Conservation (phyloP, 176 grass and related monocot genomes). For the Cenchrus purpureus region DNA sequence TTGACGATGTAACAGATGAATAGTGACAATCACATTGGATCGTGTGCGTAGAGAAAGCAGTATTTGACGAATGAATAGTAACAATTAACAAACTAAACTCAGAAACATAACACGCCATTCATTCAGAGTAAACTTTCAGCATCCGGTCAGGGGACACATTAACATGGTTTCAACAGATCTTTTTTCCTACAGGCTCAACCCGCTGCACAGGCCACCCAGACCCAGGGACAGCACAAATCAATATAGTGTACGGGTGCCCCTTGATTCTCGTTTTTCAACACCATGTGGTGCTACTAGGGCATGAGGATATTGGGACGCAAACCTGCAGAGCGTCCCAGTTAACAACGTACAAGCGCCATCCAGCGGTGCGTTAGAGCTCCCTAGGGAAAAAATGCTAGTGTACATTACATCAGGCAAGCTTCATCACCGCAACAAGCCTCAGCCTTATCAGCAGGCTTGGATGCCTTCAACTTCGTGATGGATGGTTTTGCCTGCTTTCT, state of each 20-base stretch:
- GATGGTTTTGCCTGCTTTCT: slow-evolving; percentile 21
- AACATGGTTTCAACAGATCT: not conserved
- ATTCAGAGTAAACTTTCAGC: not conserved
- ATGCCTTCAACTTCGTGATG: slow-evolving; percentile 13
- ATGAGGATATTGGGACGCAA: not conserved
- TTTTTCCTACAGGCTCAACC: not conserved
- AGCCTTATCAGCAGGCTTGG: slow-evolving; percentile 30
- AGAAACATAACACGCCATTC: not conserved
- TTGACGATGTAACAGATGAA: no score
- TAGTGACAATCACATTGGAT: no score
- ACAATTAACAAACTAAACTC: not conserved
- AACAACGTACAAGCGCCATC: slow-evolving; percentile 3
- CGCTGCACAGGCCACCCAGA: not conserved
- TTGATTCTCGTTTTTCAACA: not conserved
- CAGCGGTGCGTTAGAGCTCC: slow-evolving; percentile 18
- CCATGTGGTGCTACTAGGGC: not conserved
- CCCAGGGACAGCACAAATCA: not conserved
- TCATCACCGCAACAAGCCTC: slow-evolving; percentile 17
- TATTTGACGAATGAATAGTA: no score
- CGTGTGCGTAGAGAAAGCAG: no score
- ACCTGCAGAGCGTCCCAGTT: not conserved
- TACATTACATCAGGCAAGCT: slow-evolving; percentile 46
- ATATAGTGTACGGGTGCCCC: not conserved
- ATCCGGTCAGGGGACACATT: not conserved
- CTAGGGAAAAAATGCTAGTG: slow-evolving; percentile 46